Base-by-base conservation (phyloP, 371 early-diverging fungal genomes). In the Cokeromyces recurvatus region DNA sequence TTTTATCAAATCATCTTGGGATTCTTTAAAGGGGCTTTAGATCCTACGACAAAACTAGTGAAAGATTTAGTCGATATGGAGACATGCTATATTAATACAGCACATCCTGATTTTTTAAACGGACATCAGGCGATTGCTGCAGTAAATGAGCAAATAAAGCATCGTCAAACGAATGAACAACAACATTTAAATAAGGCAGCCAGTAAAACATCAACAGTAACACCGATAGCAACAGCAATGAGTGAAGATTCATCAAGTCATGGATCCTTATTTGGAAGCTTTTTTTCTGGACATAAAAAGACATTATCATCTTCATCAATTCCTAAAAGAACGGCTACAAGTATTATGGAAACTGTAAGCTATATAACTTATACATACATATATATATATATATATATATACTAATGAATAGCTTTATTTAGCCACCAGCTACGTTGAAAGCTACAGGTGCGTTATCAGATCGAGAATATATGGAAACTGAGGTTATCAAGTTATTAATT, bases 401-500 rank as follows among this genome's bases (percentile, higher is more conserved):
- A n/a, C n/a, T n/a, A n/a, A n/a, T n/a, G n/a, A n/a, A n/a, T n/a
- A n/a, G n/a, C n/a, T 11, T 23, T 2, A n/a, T 22, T 20, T 62
- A 90, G 85, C 95, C 98, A 14, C 98, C 98, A 25, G 70, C 89
- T 24, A 89, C 93, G 29, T 78, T 99, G 54, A 97, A 93, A 71
- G 94, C 99, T 2, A 84, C 88, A 9, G 98, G 97, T 44, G 90
- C 82, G 46, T 71, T 97, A 36, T 92, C 97, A 20, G 98, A 98
- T 57, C 89, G 98, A 36, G 98, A 97, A 69, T 78, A 80, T 58
- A 88, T 94, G 78, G 99, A 99, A 56, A 97, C 94, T 1, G 97
- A 97, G 67, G 96, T 97, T 31, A 97, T 99, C 64, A 99, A 98
- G 71, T 81, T 97, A 32, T 80, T 97, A 53, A 91, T 99, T 42